These are phyloP conservation scores for Kurtzmaniella quercitrusa DNA, from an alignment of 1,139 yeast species.

Conservation along the genomic window DNA sequence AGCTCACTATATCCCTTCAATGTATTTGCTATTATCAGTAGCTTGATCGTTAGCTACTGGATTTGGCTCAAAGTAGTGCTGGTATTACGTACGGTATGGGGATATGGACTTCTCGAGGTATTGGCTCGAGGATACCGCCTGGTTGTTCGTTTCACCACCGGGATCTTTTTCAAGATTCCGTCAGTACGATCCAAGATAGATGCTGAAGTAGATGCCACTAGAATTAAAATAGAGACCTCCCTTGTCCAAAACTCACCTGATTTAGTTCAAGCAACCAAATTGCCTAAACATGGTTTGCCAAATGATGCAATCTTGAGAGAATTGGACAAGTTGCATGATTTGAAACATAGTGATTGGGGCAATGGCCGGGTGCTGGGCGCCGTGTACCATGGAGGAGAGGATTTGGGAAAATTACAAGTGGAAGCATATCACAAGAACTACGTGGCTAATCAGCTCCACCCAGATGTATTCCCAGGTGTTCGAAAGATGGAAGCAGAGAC, in stretches of 20 bases:
- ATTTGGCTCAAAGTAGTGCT: conserved; percentile 12
- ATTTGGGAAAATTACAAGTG: conserved; percentile 67
- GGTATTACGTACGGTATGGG: conserved; percentile 17
- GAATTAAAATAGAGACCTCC: conserved; percentile 47
- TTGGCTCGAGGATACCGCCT: conserved; percentile 4
- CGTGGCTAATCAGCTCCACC: conserved; percentile 92
- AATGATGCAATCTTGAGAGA: conserved; percentile 40
- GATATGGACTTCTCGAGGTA: conserved; percentile 33
- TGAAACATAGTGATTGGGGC: conserved; percentile 76
- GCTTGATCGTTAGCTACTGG: conserved; percentile 6
- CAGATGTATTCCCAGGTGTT: conserved; percentile 95
- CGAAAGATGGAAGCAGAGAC: conserved; percentile 96
- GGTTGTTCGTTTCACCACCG: conserved; percentile 12
- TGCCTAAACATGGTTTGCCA: conserved; percentile 59
- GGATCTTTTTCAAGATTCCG: conserved; percentile 42
- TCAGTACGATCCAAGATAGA: conserved; percentile 54
- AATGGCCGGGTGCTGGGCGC: conserved; percentile 90
- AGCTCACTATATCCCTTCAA: conserved; percentile 4
- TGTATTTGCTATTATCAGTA: conserved; percentile 10
- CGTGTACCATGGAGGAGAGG: conserved; percentile 90
- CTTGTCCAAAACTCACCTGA: conserved; percentile 49
- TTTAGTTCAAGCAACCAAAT: conserved; percentile 41
- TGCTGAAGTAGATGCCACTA: conserved; percentile 49
- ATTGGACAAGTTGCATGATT: conserved; percentile 42
- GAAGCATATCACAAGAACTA: conserved; percentile 72